Percentiles rank a stretch among this genome's conserved stretches.
Evolutionary conservation across 2,329 filamentous ascomycete genomes (phyloP).

Genomic region (Mycosphaerella arachidis): DNA sequence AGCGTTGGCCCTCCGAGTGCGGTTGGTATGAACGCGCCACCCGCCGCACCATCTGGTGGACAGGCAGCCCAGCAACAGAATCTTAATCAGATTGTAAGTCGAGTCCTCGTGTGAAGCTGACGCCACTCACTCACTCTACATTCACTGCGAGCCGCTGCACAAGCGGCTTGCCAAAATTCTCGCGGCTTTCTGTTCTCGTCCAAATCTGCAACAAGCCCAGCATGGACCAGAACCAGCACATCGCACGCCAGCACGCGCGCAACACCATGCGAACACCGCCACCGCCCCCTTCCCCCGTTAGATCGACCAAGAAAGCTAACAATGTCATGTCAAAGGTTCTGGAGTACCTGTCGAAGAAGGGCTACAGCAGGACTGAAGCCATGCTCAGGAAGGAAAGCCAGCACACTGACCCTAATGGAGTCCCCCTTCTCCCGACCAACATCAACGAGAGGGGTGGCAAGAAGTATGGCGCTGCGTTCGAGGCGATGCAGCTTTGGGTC

Average conservation of each 20-base stretch:
- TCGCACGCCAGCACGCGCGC: background rate
- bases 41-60: slow-evolving; percentile 43
- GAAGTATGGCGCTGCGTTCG: slow-evolving; percentile 71
- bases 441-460: slow-evolving; percentile 67
- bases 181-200: background rate
- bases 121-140: background rate
- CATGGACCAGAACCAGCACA: background rate
- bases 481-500: slow-evolving; percentile 58
- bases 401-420: slow-evolving; percentile 73
- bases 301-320: slow-evolving; percentile 12
- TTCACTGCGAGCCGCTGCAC: background rate
- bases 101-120: background rate
- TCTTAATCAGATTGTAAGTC: slow-evolving; percentile 88
- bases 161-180: background rate
- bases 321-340: slow-evolving; percentile 59
- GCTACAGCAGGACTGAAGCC: slow-evolving; percentile 87
- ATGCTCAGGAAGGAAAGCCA: slow-evolving; percentile 88
- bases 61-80: slow-evolving; percentile 47
- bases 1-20: slow-evolving; percentile 34
- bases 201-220: background rate
- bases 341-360: slow-evolving; percentile 92
- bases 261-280: background rate
- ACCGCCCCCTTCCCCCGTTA: too few relatives aligned
- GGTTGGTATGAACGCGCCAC: slow-evolving; percentile 41
- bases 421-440: slow-evolving; percentile 62